Evolutionary conservation across 495 filamentous ascomycete genomes (phyloP).

Genomic region (Trichoderma reesei): DNA sequence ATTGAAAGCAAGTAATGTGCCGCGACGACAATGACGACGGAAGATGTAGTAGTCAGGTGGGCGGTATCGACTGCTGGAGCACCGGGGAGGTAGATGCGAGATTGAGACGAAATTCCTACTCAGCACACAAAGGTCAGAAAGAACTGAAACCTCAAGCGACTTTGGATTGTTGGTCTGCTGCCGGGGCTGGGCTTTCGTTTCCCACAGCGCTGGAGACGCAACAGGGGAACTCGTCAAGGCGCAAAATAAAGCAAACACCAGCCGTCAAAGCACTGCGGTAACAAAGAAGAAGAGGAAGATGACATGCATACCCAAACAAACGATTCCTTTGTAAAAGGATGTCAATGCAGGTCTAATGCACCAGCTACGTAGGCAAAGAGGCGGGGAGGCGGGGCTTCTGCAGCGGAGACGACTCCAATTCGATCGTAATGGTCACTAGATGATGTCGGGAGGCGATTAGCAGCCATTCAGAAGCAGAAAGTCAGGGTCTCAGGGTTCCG

Average conservation of each 20-base stretch:
- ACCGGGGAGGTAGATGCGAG: not conserved
- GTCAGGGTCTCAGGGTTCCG: not conserved
- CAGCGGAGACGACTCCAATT: constrained; percentile 14
- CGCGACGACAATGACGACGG: not conserved
- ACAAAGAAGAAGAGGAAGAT: constrained; percentile 7
- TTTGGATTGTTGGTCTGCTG: not conserved
- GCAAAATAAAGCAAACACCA: not conserved
- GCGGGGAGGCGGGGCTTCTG: constrained; percentile 18
- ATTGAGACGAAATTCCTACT: not conserved
- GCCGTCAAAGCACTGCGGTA: not conserved
- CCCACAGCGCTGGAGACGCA: not conserved
- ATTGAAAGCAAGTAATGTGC: not conserved
- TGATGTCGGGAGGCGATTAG: not conserved
- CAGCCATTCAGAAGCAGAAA: constrained; percentile 4
- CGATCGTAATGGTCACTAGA: not conserved
- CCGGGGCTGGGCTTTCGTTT: not conserved
- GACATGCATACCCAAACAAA: constrained; percentile 13
- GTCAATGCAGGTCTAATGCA: constrained; percentile 13
- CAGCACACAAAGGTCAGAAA: not conserved
- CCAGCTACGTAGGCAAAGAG: constrained; percentile 12
- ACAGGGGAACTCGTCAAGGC: not conserved
- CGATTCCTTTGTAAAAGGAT: constrained; percentile 13
- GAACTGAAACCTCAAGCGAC: not conserved
- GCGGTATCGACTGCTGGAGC: not conserved
- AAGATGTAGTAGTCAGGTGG: not conserved